These are phyloP conservation scores for Paraleonurus japonicus DNA, from an alignment of 257 asterid species.

Conservation along the genomic window DNA sequence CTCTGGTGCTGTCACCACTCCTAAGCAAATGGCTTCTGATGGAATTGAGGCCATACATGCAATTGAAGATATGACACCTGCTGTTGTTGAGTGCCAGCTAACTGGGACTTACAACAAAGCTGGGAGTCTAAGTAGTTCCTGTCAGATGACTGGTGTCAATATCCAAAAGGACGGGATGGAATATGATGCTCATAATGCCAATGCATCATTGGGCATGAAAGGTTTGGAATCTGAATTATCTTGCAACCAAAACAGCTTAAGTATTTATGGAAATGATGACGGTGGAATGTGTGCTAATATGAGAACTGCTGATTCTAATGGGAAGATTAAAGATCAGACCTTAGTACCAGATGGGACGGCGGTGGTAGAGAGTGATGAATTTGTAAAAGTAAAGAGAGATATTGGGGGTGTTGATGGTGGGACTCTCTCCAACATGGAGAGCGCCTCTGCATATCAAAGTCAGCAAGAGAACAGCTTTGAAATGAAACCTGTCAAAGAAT, in stretches of 20 bases:
- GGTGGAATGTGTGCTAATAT: conserved; percentile 35
- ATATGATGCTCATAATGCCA: conserved; percentile 36
- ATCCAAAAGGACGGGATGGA: conserved; percentile 27
- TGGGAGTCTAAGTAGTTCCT: conserved; percentile 44
- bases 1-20: conserved; percentile 33
- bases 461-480: conserved; percentile 39
- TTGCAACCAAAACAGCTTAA: conserved; percentile 39
- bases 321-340: conserved; percentile 35
- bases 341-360: conserved; percentile 34
- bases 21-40: conserved; percentile 36
- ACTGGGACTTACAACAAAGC: conserved; percentile 28
- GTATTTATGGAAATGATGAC: conserved; percentile 44
- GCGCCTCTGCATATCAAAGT: conserved; percentile 36
- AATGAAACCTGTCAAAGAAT: conserved; percentile 35
- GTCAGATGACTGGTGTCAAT: conserved; percentile 53
- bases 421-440: conserved; percentile 32
- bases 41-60: conserved; percentile 38
- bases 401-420: conserved; percentile 33
- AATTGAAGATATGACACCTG: conserved; percentile 38
- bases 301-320: conserved; percentile 43
- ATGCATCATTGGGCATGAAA: conserved; percentile 37
- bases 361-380: conserved; percentile 33
- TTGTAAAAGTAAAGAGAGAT: conserved; percentile 41
- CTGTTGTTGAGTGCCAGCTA: conserved; percentile 40
- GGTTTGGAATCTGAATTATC: conserved; percentile 55